Conservation (phyloP, 169 alveolate genomes). For the Amoebophrya sp. region DNA sequence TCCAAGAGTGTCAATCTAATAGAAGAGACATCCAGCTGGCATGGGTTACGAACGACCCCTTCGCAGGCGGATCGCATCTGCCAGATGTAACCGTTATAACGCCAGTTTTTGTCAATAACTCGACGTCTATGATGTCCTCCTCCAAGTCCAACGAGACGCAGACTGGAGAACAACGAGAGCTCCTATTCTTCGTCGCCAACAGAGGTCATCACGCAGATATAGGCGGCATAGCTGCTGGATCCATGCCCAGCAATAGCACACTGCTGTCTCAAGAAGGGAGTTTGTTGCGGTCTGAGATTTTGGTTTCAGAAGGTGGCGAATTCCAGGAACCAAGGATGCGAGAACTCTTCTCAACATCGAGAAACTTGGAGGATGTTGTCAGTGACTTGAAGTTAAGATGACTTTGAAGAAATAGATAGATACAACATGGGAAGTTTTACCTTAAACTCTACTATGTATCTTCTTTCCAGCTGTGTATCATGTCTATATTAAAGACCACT, state of each 20-base stretch:
- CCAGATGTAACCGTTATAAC: constrained; percentile 78
- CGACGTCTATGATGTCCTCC: background rate
- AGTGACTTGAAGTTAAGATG: background rate
- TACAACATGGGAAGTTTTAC: no score
- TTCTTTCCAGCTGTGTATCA: constrained; percentile 36
- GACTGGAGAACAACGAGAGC: background rate
- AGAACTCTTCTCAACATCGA: constrained; percentile 43
- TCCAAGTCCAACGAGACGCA: background rate
- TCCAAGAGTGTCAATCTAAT: background rate
- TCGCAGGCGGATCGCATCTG: constrained; percentile 74
- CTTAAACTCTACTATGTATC: no score
- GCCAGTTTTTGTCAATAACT: constrained; percentile 57
- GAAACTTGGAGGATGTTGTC: background rate
- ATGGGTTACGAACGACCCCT: constrained; percentile 65
- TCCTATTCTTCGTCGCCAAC: constrained; percentile 63
- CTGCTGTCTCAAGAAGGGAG: constrained; percentile 65
- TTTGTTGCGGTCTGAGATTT: constrained; percentile 54
- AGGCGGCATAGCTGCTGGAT: constrained; percentile 74
- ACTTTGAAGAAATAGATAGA: no score
- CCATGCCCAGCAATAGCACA: constrained; percentile 70
- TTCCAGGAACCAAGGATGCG: constrained; percentile 55
- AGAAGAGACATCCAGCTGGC: constrained; percentile 68
- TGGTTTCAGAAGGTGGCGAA: constrained; percentile 57
- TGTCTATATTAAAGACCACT: background rate
- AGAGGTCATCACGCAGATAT: constrained; percentile 80